Evolutionary conservation across 371 early-diverging fungal genomes (phyloP).

Genomic region (Mucor ambiguus): DNA sequence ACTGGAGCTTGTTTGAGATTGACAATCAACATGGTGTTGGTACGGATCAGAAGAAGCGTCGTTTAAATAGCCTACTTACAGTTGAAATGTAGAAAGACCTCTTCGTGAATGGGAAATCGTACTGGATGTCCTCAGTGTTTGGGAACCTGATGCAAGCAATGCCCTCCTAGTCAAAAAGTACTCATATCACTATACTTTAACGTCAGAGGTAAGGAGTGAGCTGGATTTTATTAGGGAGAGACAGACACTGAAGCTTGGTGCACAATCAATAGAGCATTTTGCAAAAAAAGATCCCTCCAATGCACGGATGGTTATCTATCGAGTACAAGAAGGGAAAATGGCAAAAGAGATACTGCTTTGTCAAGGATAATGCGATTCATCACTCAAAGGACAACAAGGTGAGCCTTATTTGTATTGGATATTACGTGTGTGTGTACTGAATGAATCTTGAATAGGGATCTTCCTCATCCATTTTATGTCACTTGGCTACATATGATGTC

Average conservation of each 20-base stretch:
- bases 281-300: slow-evolving; percentile 44
- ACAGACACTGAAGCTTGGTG: slow-evolving; percentile 26
- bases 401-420: slow-evolving; percentile 3
- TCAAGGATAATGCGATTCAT: slow-evolving; percentile 68
- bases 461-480: slow-evolving; percentile 57
- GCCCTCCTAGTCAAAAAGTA: slow-evolving; percentile 79
- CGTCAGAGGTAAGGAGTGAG: slow-evolving; percentile 43
- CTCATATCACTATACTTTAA: slow-evolving; percentile 50
- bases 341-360: slow-evolving; percentile 70
- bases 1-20: slow-evolving; percentile 91
- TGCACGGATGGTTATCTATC: slow-evolving; percentile 68
- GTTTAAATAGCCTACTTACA: background rate
- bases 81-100: slow-evolving; percentile 71
- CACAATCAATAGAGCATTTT: slow-evolving; percentile 29
- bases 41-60: slow-evolving; percentile 10
- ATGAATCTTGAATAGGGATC: slow-evolving; percentile 2
- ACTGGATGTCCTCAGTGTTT: slow-evolving; percentile 73
- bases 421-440: background rate
- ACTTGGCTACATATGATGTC: slow-evolving; percentile 76
- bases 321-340: slow-evolving; percentile 80
- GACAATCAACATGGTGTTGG: slow-evolving; percentile 77
- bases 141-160: slow-evolving; percentile 78
- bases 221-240: slow-evolving; percentile 18
- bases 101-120: slow-evolving; percentile 90
- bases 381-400: slow-evolving; percentile 76